A percentile compares a stretch with the other conserved stretches of the same genome.
phyloP scores from a whole-genome alignment of 129 eudicot species.

The Helianthus annuus region DNA sequence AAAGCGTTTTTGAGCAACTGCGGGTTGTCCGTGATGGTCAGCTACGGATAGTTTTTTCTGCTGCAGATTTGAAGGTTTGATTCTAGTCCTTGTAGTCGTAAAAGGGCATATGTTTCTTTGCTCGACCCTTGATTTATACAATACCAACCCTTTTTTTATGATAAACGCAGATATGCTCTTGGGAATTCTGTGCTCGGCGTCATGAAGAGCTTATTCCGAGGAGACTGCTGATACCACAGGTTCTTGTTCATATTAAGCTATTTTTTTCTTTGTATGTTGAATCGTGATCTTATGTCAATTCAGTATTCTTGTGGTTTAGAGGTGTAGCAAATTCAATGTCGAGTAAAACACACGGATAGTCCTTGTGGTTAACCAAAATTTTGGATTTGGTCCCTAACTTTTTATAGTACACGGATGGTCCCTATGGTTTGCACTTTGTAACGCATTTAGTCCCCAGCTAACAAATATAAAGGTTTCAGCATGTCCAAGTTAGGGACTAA shows the following conservation, averaged over 20 bases:
- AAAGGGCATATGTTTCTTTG: not conserved
- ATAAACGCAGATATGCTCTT: slow-evolving; percentile 80
- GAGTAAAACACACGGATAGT: no score
- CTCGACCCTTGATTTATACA: not conserved
- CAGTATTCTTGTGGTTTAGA: not conserved
- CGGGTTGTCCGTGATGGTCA: slow-evolving; percentile 99
- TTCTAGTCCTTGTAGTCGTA: not conserved
- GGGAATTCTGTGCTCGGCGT: slow-evolving; percentile 99
- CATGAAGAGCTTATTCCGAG: slow-evolving; percentile 98
- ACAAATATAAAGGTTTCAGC: no score
- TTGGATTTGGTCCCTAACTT: no score
- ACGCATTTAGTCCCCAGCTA: no score
- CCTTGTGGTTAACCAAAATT: no score
- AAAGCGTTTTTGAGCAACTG: slow-evolving; percentile 96
- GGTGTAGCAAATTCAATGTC: no score
- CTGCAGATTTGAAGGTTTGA: slow-evolving; percentile 77
- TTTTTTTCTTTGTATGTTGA: not conserved
- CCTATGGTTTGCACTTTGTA: no score
- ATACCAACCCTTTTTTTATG: not conserved
- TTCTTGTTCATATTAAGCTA: slow-evolving; percentile 14
- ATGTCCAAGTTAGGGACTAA: no score
- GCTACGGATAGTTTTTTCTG: slow-evolving; percentile 84
- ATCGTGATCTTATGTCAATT: not conserved
- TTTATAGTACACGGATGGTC: no score
- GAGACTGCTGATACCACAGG: slow-evolving; percentile 94